Percentiles rank a stretch among this genome's conserved stretches.
phyloP scores from a whole-genome alignment of 805 yeast genomes.

The Metschnikowia vanudenii region DNA sequence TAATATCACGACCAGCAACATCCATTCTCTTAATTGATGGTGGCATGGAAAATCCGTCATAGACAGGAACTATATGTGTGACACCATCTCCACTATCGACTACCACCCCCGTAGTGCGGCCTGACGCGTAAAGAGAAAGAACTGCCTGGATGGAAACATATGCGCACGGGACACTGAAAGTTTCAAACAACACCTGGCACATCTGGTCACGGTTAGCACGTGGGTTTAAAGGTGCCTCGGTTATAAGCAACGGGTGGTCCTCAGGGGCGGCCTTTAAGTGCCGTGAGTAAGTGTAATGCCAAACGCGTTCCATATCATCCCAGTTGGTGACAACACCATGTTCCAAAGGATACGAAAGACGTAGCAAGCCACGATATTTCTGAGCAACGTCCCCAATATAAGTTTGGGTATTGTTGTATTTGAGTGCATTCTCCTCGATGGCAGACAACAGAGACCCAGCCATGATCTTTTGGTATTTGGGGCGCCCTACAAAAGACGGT shows the following conservation, averaged over 20 bases:
- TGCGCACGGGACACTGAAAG: conserved; percentile 73
- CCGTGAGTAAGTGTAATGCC: conserved; percentile 65
- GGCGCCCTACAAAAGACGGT: conserved; percentile 71
- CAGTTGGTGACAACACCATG: conserved; percentile 82
- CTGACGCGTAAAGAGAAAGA: conserved; percentile 80
- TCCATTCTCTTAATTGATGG: conserved; percentile 71
- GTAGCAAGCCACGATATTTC: conserved; percentile 71
- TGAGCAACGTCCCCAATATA: conserved; percentile 80
- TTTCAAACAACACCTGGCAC: conserved; percentile 69
- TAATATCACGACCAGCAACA: conserved; percentile 83
- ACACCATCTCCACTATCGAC: conserved; percentile 95
- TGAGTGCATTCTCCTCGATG: conserved; percentile 17
- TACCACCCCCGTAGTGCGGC: conserved; percentile 87
- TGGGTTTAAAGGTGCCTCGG: conserved; percentile 88
- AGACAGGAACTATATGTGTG: conserved; percentile 82
- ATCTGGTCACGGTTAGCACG: conserved; percentile 54
- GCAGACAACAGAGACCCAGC: conserved; percentile 43
- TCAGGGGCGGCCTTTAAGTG: conserved; percentile 59
- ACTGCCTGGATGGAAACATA: conserved; percentile 75
- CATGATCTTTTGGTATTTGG: conserved; percentile 82
- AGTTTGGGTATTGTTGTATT: conserved; percentile 39
- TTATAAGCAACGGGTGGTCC: conserved; percentile 83
- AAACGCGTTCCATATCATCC: conserved; percentile 81
- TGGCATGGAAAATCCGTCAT: conserved; percentile 81
- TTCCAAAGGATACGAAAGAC: conserved; percentile 66